Percentiles rank a stretch among this genome's conserved stretches.
phyloP scores from a whole-genome alignment of 352 stramenopile species.

The Thraustotheca clavata region DNA sequence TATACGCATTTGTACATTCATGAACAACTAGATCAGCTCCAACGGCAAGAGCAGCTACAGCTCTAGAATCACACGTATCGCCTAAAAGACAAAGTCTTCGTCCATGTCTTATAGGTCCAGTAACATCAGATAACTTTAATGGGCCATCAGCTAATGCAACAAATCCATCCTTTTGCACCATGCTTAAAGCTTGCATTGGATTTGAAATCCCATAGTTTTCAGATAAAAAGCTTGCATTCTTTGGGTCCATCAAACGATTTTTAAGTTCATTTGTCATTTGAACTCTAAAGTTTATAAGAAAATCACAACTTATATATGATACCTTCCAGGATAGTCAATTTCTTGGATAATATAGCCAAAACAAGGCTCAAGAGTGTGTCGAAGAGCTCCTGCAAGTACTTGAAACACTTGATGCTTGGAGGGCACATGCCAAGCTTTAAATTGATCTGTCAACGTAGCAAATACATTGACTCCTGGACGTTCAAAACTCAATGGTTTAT shows the following conservation, averaged over 20 bases:
- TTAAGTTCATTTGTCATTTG: background rate
- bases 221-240: background rate
- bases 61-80: slow-evolving; percentile 14
- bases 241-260: background rate
- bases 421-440: slow-evolving; percentile 2
- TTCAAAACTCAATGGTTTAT: background rate
- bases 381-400: background rate
- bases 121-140: background rate
- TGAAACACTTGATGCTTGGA: background rate
- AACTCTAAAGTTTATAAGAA: background rate
- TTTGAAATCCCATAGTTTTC: background rate
- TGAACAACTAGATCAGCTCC: slow-evolving; percentile 9
- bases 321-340: slow-evolving; percentile 11
- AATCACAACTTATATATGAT: background rate
- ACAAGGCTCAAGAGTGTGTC: slow-evolving; percentile 12
- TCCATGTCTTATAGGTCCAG: background rate
- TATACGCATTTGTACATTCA: slow-evolving; percentile 17
- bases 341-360: slow-evolving; percentile 19
- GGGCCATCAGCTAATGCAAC: background rate
- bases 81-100: background rate
- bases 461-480: background rate
- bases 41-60: background rate
- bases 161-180: background rate
- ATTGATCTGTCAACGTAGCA: no score
- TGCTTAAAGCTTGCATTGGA: background rate